Evolutionary conservation across 2,329 filamentous ascomycete genomes (phyloP), one percentile per base, ranked within the genome.

Genomic region (Rhinocladiella mackenziei): DNA sequence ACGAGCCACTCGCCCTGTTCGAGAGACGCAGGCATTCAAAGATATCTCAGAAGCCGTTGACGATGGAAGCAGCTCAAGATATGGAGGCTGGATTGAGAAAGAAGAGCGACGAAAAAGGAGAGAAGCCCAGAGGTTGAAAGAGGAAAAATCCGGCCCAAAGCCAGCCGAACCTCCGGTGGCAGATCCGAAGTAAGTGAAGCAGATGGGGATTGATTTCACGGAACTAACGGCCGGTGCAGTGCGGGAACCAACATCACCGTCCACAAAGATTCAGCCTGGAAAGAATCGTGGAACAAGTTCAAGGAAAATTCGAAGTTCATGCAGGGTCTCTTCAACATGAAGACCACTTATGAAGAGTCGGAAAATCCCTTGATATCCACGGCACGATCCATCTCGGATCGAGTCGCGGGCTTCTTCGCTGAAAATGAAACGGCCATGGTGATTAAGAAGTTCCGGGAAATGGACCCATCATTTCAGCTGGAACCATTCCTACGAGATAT

Each of bases 341-440:
- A 91, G 68, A 81, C 79, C 44, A 82, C 83, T 44, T 97, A 97
- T 70, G 84, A 94, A 56, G 92, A 98, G 69, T 97, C 92, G 8
- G 92, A 98, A 63, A 98, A 98, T 65, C 91, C 92, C 5, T 75
- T 98, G 31, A 87, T 98, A 53, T 86, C 83, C 34, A 97, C 91
- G 0, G 92, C 89, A 1, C 84, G 92, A 62, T 89, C 87, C 65
- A 95, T 98, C 57, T 91, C 89, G 22, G 92, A 98, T 65, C 81
- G 85, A 45, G 81, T 98, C 28, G 88, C 86, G 34, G 89, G 92
- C 19, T 98, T 96, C 72, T 98, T 98, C 56, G 92, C 92, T 51
- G 92, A 98, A 67, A 98, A 97, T 65, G 92, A 98, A 72, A 96
- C 89, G 0, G 92, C 92, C 20, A 84, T 84, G 77, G 92, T 98